These are phyloP conservation scores for Eucalyptus erythrocorys DNA, from an alignment of 345 rosid species.

Conservation along the genomic window DNA sequence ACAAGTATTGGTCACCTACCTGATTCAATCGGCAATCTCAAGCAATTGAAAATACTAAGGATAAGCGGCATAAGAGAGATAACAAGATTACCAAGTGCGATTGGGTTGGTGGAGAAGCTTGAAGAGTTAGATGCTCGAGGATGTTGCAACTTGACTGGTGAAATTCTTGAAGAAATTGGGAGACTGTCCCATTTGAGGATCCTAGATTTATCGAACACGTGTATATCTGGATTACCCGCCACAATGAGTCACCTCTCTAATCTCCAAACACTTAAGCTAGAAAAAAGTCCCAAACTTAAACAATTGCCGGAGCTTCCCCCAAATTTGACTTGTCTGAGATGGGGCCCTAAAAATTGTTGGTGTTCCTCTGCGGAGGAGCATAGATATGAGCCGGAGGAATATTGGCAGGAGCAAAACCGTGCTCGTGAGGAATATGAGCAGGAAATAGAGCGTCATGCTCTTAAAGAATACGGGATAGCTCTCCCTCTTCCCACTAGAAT, in stretches of 20 bases:
- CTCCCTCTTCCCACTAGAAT: not conserved
- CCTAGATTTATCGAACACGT: not conserved
- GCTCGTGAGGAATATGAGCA: too few species aligned
- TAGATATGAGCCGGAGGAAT: too few species aligned
- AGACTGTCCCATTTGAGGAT: not conserved
- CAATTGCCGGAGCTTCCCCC: not conserved
- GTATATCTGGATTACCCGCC: not conserved
- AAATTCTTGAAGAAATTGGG: not conserved
- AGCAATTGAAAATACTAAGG: not conserved
- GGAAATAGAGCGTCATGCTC: too few species aligned
- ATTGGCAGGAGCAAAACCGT: too few species aligned
- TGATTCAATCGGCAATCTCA: not conserved
- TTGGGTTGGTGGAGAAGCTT: not conserved
- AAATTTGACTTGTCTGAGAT: not conserved
- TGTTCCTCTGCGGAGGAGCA: not conserved
- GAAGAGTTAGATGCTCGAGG: not conserved
- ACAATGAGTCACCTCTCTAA: not conserved
- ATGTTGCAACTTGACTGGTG: not conserved
- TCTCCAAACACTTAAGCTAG: not conserved
- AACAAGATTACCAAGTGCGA: not conserved
- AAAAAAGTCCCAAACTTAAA: not conserved
- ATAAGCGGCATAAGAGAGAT: accelerated
- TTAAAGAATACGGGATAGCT: too few species aligned
- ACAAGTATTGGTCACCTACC: not conserved
- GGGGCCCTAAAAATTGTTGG: not conserved